Conservation (phyloP, 2,329 filamentous ascomycete species). For the Metarhizium humberi region DNA sequence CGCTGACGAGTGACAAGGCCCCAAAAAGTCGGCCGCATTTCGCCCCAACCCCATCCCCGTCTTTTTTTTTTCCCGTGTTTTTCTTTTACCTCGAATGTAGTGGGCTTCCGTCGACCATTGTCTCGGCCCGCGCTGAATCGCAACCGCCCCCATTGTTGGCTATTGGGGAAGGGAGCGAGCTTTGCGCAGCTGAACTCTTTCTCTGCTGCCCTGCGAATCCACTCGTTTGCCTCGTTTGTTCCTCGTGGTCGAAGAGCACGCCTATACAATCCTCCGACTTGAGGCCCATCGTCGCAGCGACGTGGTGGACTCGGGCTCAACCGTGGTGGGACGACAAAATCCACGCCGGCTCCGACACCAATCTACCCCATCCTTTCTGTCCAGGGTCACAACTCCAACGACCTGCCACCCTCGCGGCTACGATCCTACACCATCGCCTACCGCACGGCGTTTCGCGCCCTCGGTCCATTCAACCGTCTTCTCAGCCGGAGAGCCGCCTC, state of each 20-base stretch:
- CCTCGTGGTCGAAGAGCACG: neutral
- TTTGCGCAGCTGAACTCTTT: neutral
- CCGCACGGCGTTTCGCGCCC: neutral
- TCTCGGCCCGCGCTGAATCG: neutral
- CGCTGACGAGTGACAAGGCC: neutral
- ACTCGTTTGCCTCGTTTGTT: neutral
- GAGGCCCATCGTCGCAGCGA: neutral
- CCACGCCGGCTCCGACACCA: constrained; percentile 1
- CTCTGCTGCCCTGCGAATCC: neutral
- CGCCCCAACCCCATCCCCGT: neutral
- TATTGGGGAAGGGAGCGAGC: neutral
- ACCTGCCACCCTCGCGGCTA: neutral
- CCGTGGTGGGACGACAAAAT: constrained; percentile 2
- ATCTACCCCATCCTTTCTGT: neutral
- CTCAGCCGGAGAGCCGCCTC: neutral
- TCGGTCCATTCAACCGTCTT: neutral
- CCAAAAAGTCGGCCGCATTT: neutral
- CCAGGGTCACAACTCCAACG: neutral
- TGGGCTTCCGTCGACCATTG: neutral
- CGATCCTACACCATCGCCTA: constrained; percentile 1
- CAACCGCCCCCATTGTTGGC: neutral
- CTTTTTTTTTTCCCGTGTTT: neutral
- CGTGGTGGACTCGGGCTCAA: neutral
- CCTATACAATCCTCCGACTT: neutral
- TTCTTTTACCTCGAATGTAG: neutral